Evolutionary conservation across 345 rosid species (phyloP), one percentile per base, ranked within the genome.

Genomic region (Reutealis trisperma): DNA sequence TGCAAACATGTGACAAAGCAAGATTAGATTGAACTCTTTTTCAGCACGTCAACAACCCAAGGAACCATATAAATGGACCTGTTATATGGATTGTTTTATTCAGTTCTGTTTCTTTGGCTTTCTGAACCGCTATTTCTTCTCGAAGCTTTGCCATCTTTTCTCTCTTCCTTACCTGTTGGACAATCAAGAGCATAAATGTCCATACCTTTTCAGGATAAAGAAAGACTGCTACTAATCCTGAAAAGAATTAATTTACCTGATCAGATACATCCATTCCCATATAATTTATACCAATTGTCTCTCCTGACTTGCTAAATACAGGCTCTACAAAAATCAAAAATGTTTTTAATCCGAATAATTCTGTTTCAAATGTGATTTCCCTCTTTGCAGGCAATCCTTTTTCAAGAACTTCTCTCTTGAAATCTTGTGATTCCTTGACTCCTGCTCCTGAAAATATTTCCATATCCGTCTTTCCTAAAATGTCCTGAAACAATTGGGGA

Each of bases 241-340:
- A 22, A 52, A 49, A 32, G 62, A 79, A 34, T 60, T 19, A 47
- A 30, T 70, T 63, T 75, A 94, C 98, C 98, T 95, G 99, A 80
- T 95, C 99, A 62, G 98, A 90, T 49, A 93, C 88, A 66, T 95
- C 99, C 99, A 95, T 95, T 71, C 99, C 99, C 95, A 95, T 92
- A 58, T 93, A 95, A 70, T 95, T 95, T 62, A 95, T 85, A 68
- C 99, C 99, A 75, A 95, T 95, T 12, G 92, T 93, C 77, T 93
- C 98, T 21, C 88, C 85, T 70, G 93, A 81, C 83, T 93, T 94
- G 90, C 90, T 93, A 61, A 89, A 91, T 67, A 94, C 99, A 52
- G 99, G 99, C 72, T 91, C 95, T 25, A 94, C 99, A 47, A 87
- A 89, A 54, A 94, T 93, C 86, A 94, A 83, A 80, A 94, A 94